Percentiles rank a stretch among this genome's conserved stretches.
These are phyloP conservation scores for Moesziomyces parantarcticus DNA, from an alignment of 1,284 basidiomycete genomes.

Conservation along the genomic window DNA sequence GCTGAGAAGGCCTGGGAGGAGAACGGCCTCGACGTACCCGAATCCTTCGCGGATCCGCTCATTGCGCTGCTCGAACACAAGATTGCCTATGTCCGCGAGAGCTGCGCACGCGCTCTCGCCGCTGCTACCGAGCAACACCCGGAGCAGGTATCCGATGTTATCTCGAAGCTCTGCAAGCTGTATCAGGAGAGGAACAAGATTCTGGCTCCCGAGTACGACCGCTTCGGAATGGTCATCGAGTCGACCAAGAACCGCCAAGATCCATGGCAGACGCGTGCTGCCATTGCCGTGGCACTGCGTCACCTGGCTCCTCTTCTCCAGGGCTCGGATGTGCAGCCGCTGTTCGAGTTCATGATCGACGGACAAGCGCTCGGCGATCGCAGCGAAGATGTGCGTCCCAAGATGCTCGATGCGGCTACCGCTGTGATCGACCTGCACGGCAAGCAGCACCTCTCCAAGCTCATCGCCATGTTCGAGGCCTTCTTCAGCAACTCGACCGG, in stretches of 20 bases:
- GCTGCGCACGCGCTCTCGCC: conserved; percentile 79
- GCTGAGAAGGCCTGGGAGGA: conserved; percentile 92
- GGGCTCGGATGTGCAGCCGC: conserved; percentile 76
- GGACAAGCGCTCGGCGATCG: conserved; percentile 90
- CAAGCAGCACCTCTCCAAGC: conserved; percentile 76
- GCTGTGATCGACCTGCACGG: conserved; percentile 87
- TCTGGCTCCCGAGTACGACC: conserved; percentile 73
- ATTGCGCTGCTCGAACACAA: conserved; percentile 81
- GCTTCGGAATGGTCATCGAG: conserved; percentile 87
- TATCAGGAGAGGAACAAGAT: conserved; percentile 90
- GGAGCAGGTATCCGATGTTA: conserved; percentile 73
- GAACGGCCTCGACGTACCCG: conserved; percentile 89
- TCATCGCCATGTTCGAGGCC: conserved; percentile 86
- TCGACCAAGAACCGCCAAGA: conserved; percentile 89
- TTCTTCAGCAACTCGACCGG: conserved; percentile 73
- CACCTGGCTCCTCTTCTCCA: conserved; percentile 78
- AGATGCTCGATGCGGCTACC: conserved; percentile 87
- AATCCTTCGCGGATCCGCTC: conserved; percentile 76
- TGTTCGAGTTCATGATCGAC: conserved; percentile 88
- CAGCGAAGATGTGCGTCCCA: conserved; percentile 81
- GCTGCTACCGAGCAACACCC: conserved; percentile 83
- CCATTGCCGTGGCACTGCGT: conserved; percentile 79
- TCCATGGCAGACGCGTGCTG: conserved; percentile 86
- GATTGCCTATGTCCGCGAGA: conserved; percentile 82
- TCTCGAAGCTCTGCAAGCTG: conserved; percentile 74